phyloP scores from a whole-genome alignment of 306 rosid genomes.

The Gillenia trifoliata region DNA sequence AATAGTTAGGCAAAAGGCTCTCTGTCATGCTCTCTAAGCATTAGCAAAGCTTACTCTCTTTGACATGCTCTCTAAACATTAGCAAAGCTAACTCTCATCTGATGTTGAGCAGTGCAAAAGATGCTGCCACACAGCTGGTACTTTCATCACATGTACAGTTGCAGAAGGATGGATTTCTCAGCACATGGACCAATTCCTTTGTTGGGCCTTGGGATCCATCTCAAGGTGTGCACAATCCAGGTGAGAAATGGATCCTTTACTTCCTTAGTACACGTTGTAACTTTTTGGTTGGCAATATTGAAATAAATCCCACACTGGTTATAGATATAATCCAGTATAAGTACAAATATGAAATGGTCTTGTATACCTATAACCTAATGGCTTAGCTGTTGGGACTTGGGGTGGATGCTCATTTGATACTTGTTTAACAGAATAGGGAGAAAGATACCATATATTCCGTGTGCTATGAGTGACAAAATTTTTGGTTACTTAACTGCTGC shows the following conservation, averaged over 20 bases:
- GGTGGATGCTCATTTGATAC: neutral
- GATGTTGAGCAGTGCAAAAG: slow-evolving; percentile 50
- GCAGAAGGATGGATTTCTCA: slow-evolving; percentile 86
- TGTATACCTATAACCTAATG: neutral
- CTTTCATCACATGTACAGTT: slow-evolving; percentile 85
- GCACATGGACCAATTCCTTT: slow-evolving; percentile 95
- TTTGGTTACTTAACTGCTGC: slow-evolving; percentile 27
- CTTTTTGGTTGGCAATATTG: neutral
- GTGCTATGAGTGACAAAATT: neutral
- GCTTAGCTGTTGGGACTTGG: neutral
- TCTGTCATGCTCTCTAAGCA: slow-evolving; percentile 9
- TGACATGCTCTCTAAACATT: slow-evolving; percentile 10
- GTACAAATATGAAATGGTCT: neutral
- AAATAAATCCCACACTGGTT: neutral
- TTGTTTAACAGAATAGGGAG: neutral
- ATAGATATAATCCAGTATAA: neutral
- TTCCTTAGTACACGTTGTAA: slow-evolving; percentile 15
- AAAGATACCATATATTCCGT: slow-evolving; percentile 7
- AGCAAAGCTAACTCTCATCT: slow-evolving; percentile 16
- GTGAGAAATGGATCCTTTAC: slow-evolving; percentile 38
- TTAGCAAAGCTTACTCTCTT: slow-evolving; percentile 9
- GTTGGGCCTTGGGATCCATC: slow-evolving; percentile 99
- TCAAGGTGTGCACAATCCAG: slow-evolving; percentile 98
- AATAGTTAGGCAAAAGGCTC: neutral
- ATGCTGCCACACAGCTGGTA: slow-evolving; percentile 76